These are phyloP conservation scores for Alternaria infectoria DNA, from an alignment of 2,329 filamentous ascomycete species.

Conservation along the genomic window DNA sequence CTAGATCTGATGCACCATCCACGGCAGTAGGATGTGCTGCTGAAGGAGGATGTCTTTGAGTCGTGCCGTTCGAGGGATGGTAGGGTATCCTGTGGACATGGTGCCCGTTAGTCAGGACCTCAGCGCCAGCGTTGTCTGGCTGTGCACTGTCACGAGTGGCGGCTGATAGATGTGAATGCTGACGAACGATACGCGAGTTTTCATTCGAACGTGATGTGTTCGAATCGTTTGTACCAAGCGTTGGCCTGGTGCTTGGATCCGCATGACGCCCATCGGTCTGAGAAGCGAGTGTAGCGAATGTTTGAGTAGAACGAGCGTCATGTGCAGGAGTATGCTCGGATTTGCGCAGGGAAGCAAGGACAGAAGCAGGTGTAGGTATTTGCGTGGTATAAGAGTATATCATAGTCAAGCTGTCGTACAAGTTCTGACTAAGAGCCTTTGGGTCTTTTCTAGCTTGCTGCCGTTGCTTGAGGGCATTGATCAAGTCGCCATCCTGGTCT, in stretches of 20 bases:
- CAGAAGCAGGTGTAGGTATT: conserved; percentile 31
- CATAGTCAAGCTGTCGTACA: conserved; percentile 53
- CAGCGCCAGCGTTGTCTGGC: conserved; percentile 11
- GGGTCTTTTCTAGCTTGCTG: conserved; percentile 58
- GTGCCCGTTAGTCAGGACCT: conserved; percentile 32
- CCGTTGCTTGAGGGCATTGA: conserved; percentile 26
- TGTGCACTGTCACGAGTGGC: conserved; percentile 9
- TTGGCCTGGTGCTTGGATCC: not conserved
- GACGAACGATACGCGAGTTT: not conserved
- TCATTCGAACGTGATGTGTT: conserved; percentile 13
- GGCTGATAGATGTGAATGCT: conserved; percentile 15
- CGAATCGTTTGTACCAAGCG: conserved; percentile 15
- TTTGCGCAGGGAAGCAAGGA: conserved; percentile 32
- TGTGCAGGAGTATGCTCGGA: not conserved
- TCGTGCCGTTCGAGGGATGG: conserved; percentile 12
- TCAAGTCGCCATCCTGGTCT: not conserved
- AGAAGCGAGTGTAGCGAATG: not conserved
- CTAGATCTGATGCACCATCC: conserved; percentile 8
- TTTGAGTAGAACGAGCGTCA: not conserved
- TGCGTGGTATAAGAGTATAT: conserved; percentile 45
- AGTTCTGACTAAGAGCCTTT: conserved; percentile 67
- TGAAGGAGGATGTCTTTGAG: conserved; percentile 8
- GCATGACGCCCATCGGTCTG: not conserved
- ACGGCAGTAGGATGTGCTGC: not conserved
- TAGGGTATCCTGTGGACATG: conserved; percentile 40